Evolutionary conservation across 139 green algal species (phyloP), one percentile per base, ranked within the genome.

Genomic region (Coccomyxa sp.): DNA sequence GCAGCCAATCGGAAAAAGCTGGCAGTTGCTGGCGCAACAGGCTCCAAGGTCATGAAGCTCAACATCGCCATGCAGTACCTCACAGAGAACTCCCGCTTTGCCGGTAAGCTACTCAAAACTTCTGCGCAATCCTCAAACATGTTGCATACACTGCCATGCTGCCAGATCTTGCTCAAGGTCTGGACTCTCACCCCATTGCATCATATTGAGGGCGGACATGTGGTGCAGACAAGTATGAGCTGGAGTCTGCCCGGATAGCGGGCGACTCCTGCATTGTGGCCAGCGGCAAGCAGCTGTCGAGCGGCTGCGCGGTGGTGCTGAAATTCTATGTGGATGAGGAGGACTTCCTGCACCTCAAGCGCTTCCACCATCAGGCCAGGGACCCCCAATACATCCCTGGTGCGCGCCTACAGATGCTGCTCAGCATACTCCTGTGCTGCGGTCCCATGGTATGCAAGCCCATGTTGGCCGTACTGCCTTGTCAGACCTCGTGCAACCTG

Each of bases 141-240:
- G n/a, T n/a, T n/a, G n/a, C n/a, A n/a, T n/a, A n/a, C n/a, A n/a
- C n/a, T n/a, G n/a, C n/a, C n/a, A n/a, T n/a, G n/a, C n/a, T n/a
- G n/a, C n/a, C n/a, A n/a, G n/a, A n/a, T n/a, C n/a, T n/a, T n/a
- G n/a, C n/a, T n/a, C n/a, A n/a, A n/a, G n/a, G n/a, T n/a, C n/a
- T n/a, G n/a, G n/a, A n/a, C n/a, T n/a, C n/a, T n/a, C n/a, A n/a
- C n/a, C n/a, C n/a, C n/a, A n/a, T n/a, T n/a, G n/a, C n/a, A n/a
- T n/a, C n/a, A n/a, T n/a, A n/a, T n/a, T n/a, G n/a, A n/a, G n/a
- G n/a, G 54, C 54, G 24, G n/a, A n/a, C n/a, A n/a, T n/a, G n/a
- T n/a, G n/a, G n/a, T 68, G 72, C 72, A 77, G 74, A 50, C 33
- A 73, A 55, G 75, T 79, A 73, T 27, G 55, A 68, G 33, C 22